Conservation (phyloP, 148 eudicot species). For the Chenopodium suecicum region DNA sequence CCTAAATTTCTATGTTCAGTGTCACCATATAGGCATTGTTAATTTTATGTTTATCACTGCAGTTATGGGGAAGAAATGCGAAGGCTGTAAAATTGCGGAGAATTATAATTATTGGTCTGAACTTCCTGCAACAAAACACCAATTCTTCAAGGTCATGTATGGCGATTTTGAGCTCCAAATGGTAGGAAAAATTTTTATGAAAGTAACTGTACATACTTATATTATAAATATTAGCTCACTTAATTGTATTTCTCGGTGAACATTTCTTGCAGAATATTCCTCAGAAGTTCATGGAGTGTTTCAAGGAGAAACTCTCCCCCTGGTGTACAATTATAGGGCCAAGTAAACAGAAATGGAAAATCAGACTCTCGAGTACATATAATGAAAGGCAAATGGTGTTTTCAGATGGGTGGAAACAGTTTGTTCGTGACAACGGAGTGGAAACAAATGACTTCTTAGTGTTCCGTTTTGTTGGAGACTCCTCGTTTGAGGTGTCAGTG, state of each 20-base stretch:
- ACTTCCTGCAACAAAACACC: slow-evolving; percentile 6
- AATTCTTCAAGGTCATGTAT: slow-evolving; percentile 17
- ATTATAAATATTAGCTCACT: no score
- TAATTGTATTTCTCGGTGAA: neutral
- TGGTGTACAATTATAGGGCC: slow-evolving; percentile 16
- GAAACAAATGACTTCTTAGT: neutral
- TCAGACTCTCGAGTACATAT: neutral
- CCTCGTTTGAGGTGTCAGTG: slow-evolving; percentile 7
- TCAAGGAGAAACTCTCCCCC: neutral
- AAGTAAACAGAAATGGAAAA: slow-evolving; percentile 18
- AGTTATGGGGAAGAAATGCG: slow-evolving; percentile 4
- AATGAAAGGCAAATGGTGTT: neutral
- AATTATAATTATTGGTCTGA: slow-evolving; percentile 13
- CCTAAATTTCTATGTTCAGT: no score
- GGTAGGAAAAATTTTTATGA: neutral
- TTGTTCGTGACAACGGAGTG: slow-evolving; percentile 13
- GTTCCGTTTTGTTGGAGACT: slow-evolving; percentile 10
- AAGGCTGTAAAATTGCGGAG: neutral
- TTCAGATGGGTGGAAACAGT: slow-evolving; percentile 11
- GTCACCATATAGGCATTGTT: no score
- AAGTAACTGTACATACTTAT: no score
- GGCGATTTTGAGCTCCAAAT: neutral
- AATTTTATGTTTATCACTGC: neutral
- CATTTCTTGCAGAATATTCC: slow-evolving; percentile 18
- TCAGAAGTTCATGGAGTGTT: slow-evolving; percentile 6